Conservation (phyloP, 352 stramenopile species). For the Aphanomyces stellatus region DNA sequence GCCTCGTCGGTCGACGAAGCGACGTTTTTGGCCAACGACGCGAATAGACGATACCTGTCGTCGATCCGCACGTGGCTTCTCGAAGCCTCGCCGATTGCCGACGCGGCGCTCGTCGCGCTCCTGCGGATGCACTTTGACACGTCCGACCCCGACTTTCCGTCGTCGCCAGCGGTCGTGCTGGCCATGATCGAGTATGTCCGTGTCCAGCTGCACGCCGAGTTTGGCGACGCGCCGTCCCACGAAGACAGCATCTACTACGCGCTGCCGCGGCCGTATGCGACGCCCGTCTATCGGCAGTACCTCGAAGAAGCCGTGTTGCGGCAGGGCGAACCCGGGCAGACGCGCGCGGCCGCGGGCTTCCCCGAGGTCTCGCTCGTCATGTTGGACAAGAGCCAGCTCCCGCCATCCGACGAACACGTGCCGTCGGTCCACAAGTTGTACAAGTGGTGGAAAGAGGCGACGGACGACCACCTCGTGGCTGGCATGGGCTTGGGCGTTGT, state of each 20-base stretch:
- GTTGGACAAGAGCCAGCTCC: not conserved
- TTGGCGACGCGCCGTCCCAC: not conserved
- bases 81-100: not conserved
- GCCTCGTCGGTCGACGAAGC: not conserved
- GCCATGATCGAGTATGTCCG: conserved; percentile 13
- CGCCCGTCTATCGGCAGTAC: not conserved
- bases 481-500: not conserved
- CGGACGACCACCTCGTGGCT: not conserved
- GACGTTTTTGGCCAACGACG: not conserved
- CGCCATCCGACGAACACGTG: not conserved
- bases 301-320: not conserved
- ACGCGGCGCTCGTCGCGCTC: not conserved
- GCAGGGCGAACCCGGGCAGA: too few species aligned
- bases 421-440: not conserved
- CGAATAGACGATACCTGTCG: conserved; percentile 2
- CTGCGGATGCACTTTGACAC: conserved; percentile 12
- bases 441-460: not conserved
- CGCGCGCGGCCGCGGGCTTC: not conserved
- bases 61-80: conserved; percentile 4
- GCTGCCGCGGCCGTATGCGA: too few species aligned
- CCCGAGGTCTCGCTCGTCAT: not conserved
- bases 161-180: not conserved
- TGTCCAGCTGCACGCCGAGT: not conserved
- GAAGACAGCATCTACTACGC: conserved; percentile 17
- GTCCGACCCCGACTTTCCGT: conserved; percentile 5